These are phyloP conservation scores for Eucalyptus regnans DNA, from an alignment of 345 rosid genomes.

Conservation along the genomic window DNA sequence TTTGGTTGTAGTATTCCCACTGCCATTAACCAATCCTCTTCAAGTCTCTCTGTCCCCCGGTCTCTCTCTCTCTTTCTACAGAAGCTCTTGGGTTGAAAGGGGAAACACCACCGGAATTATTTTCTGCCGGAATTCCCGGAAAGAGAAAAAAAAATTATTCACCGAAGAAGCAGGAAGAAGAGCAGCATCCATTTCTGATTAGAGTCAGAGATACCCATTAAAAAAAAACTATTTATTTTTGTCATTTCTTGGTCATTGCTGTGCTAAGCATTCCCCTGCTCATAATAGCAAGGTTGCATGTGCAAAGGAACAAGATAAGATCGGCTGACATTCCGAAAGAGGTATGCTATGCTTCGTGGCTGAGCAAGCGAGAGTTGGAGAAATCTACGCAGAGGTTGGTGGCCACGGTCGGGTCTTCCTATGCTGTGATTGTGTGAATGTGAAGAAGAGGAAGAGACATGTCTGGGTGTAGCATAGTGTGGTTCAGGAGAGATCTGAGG, in stretches of 20 bases:
- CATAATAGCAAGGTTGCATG: background rate
- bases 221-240: background rate
- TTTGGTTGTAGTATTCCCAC: slow-evolving; percentile 18
- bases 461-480: slow-evolving; percentile 81
- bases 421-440: background rate
- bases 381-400: background rate
- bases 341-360: slow-evolving; percentile 1
- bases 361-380: background rate
- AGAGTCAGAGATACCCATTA: background rate
- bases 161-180: background rate
- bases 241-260: background rate
- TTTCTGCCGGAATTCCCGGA: background rate
- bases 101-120: background rate
- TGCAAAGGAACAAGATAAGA: background rate
- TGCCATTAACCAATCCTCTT: slow-evolving; percentile 10
- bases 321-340: background rate
- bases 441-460: slow-evolving; percentile 16
- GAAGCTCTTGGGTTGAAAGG: background rate
- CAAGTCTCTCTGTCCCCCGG: background rate
- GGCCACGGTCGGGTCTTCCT: background rate
- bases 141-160: background rate
- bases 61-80: background rate
- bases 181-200: background rate
- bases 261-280: background rate
- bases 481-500: slow-evolving; percentile 99